Evolutionary conservation across 2,329 filamentous ascomycete species (phyloP).

Genomic region (Aspergillus tamarii): DNA sequence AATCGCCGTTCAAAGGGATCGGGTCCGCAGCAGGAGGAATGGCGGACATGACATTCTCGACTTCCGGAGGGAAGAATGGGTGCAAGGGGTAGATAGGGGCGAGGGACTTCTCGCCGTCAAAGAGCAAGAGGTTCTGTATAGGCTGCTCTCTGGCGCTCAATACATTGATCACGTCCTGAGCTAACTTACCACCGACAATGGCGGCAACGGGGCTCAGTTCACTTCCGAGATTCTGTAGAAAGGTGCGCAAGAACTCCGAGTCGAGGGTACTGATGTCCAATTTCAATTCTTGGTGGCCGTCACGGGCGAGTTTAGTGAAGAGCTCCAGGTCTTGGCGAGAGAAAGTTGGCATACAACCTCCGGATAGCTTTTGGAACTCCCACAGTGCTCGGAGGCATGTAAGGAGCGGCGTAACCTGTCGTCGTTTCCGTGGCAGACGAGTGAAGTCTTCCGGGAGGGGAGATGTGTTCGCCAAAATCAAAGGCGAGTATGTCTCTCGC

Average conservation of each 20-base stretch:
- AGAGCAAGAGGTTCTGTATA: constrained; percentile 91
- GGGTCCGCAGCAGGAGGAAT: constrained; percentile 32
- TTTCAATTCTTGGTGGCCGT: constrained; percentile 75
- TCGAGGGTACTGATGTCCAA: constrained; percentile 69
- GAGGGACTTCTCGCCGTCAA: constrained; percentile 81
- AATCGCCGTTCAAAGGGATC: constrained; percentile 26
- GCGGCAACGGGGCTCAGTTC: constrained; percentile 87
- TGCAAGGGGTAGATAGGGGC: constrained; percentile 82
- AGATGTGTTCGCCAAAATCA: constrained; percentile 81
- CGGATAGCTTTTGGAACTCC: constrained; percentile 72
- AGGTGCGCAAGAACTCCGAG: constrained; percentile 75
- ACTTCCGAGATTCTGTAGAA: constrained; percentile 81
- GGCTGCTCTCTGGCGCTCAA: constrained; percentile 89
- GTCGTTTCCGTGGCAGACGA: constrained; percentile 68
- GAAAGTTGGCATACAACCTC: constrained; percentile 58
- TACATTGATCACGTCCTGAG: constrained; percentile 97
- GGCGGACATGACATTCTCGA: constrained; percentile 30
- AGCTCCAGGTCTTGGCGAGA: constrained; percentile 67
- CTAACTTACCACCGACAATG: constrained; percentile 84
- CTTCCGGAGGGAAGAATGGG: constrained; percentile 57
- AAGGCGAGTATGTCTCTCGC: constrained; percentile 85
- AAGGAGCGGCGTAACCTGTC: constrained; percentile 79
- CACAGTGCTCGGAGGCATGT: constrained; percentile 88
- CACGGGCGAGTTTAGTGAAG: constrained; percentile 77
- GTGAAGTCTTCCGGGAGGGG: constrained; percentile 71